phyloP scores from a whole-genome alignment of 2,329 filamentous ascomycete species.

The Colletotrichum sidae region DNA sequence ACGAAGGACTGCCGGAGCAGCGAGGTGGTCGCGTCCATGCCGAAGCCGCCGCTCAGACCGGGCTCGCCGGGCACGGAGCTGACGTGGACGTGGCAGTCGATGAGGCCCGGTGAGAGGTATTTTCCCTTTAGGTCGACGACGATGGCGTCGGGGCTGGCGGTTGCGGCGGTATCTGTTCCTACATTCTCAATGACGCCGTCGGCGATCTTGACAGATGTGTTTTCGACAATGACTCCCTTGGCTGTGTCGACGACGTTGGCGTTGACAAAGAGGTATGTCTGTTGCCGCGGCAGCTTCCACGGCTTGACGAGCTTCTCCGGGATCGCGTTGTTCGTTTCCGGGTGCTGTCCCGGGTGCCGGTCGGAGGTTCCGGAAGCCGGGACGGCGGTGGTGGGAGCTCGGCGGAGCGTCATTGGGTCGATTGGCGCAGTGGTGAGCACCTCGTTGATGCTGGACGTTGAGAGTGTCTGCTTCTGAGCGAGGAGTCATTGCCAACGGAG shows the following conservation, averaged over 20 bases:
- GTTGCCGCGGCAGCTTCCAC: slow-evolving; percentile 48
- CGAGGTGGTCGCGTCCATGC: slow-evolving; percentile 49
- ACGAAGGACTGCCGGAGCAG: slow-evolving; percentile 60
- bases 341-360: slow-evolving; percentile 1
- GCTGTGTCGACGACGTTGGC: slow-evolving; percentile 57
- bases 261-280: slow-evolving; percentile 52
- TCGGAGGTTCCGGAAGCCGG: background rate
- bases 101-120: slow-evolving; percentile 48
- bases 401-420: slow-evolving; percentile 23
- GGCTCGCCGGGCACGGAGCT: slow-evolving; percentile 45
- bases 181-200: slow-evolving; percentile 49
- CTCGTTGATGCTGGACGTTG: background rate
- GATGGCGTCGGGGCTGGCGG: slow-evolving; percentile 9
- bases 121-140: slow-evolving; percentile 42
- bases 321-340: slow-evolving; percentile 19
- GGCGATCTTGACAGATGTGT: slow-evolving; percentile 48
- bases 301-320: slow-evolving; percentile 46
- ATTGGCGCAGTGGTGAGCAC: background rate
- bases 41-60: slow-evolving; percentile 41
- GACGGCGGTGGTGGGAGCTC: slow-evolving; percentile 7
- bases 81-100: slow-evolving; percentile 49
- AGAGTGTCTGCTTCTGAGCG: background rate
- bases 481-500: background rate
- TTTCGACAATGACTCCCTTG: slow-evolving; percentile 45
- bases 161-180: background rate